Conservation (phyloP, 306 rosid genomes). For the Nissolia schottii region DNA sequence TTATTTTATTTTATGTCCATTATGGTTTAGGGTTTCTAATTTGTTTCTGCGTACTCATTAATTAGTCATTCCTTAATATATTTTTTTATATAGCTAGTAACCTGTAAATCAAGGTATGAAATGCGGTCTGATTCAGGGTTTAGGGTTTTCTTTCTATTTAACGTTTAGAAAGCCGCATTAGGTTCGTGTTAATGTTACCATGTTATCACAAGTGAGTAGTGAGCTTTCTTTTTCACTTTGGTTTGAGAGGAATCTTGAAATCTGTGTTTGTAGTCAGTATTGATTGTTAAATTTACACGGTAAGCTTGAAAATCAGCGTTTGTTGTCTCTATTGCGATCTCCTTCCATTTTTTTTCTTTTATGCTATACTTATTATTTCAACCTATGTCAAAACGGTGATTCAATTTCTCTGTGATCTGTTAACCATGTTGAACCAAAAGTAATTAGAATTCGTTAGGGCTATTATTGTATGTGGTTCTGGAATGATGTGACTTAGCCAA, state of each 20-base stretch:
- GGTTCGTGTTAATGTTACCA: too few species aligned
- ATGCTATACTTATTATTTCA: too few species aligned
- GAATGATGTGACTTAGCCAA: conserved; percentile 80
- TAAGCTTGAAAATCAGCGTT: too few species aligned
- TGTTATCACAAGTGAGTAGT: too few species aligned
- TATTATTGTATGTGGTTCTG: conserved; percentile 34
- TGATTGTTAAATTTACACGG: neutral
- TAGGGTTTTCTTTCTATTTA: neutral
- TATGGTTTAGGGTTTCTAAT: too few species aligned
- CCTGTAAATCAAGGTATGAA: neutral
- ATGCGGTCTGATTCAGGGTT: neutral
- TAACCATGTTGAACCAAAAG: neutral
- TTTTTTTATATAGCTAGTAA: neutral
- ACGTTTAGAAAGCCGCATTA: neutral
- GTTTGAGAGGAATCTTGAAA: neutral
- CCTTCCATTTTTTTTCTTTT: too few species aligned
- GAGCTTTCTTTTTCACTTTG: neutral
- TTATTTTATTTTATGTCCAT: too few species aligned
- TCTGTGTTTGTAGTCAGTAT: neutral
- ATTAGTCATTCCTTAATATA: rapidly evolving
- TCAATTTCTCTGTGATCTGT: neutral
- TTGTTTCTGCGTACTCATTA: too few species aligned
- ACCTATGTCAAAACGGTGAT: too few species aligned
- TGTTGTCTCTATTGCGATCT: too few species aligned
- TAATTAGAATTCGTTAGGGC: too few species aligned